Evolutionary conservation across 1,284 basidiomycete species (phyloP).

Genomic region (Fistulinella staudtii): DNA sequence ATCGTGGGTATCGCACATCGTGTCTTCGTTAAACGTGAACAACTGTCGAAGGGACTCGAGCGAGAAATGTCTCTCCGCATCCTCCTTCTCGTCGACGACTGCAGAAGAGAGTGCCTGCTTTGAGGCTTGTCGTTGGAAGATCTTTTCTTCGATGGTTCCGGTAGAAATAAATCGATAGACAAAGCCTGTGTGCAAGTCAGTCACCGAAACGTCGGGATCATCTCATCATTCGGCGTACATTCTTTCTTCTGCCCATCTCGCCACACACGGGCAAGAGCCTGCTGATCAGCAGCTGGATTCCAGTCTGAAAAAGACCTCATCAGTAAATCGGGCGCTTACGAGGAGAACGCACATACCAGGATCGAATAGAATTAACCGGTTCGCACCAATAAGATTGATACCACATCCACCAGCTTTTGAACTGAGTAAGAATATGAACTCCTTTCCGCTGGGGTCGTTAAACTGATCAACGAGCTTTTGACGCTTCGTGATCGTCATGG

Average conservation of each 20-base stretch:
- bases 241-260: constrained; percentile 99
- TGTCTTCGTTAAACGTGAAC: constrained; percentile 89
- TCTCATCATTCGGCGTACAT: constrained; percentile 49
- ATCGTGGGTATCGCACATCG: constrained; percentile 92
- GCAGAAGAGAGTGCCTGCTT: constrained; percentile 97
- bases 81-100: constrained; percentile 96
- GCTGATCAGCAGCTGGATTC: constrained; percentile 98
- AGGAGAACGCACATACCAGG: constrained; percentile 54
- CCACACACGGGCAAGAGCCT: constrained; percentile 98
- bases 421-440: constrained; percentile 94
- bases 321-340: not conserved
- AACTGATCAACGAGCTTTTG: constrained; percentile 98
- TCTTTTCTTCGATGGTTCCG: constrained; percentile 98
- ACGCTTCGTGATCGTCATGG: constrained; percentile 90
- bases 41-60: constrained; percentile 86
- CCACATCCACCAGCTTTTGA: constrained; percentile 98
- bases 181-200: constrained; percentile 58
- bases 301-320: constrained; percentile 61
- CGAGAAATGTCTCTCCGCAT: constrained; percentile 94
- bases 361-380: constrained; percentile 93
- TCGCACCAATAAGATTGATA: constrained; percentile 97
- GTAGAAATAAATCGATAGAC: constrained; percentile 98
- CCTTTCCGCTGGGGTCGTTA: constrained; percentile 92
- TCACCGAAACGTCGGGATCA: constrained; percentile 8
- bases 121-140: constrained; percentile 92